These are phyloP conservation scores for Fusarium illudens DNA, from an alignment of 2,329 filamentous ascomycete genomes.

Conservation along the genomic window DNA sequence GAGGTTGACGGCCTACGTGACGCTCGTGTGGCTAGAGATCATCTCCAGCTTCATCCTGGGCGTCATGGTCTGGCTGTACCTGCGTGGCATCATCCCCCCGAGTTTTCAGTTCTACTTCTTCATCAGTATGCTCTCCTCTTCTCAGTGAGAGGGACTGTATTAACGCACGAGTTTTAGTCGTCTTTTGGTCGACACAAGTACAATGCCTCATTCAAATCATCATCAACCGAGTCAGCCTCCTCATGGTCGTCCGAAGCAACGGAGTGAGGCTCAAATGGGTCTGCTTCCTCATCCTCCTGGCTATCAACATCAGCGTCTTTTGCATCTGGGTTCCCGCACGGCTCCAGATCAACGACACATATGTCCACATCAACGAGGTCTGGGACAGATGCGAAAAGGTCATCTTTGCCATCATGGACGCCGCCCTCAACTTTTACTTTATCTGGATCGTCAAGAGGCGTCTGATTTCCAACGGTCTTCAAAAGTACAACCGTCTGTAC, in stretches of 20 bases:
- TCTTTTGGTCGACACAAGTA: conserved; percentile 48
- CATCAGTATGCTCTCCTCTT: conserved; percentile 28
- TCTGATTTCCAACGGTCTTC: conserved; percentile 56
- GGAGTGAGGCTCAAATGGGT: conserved; percentile 52
- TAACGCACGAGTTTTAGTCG: conserved; percentile 37
- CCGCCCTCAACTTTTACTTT: conserved; percentile 57
- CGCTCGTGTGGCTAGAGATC: conserved; percentile 34
- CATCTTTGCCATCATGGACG: conserved; percentile 57
- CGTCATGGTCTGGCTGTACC: conserved; percentile 35
- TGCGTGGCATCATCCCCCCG: conserved; percentile 32
- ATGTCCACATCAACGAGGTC: conserved; percentile 53
- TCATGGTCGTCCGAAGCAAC: conserved; percentile 50
- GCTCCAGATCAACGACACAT: conserved; percentile 50
- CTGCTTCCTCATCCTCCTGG: conserved; percentile 51
- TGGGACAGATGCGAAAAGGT: conserved; percentile 61
- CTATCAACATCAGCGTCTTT: conserved; percentile 59
- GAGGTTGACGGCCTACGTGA: conserved; percentile 29
- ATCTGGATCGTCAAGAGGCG: conserved; percentile 53
- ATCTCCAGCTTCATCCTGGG: conserved; percentile 32
- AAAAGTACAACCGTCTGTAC: conserved; percentile 58
- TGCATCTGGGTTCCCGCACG: conserved; percentile 60
- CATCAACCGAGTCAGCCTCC: conserved; percentile 58
- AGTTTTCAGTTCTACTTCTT: conserved; percentile 44
- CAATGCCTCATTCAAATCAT: conserved; percentile 60
- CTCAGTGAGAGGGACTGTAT: not conserved